Evolutionary conservation across 805 yeast genomes (phyloP).

Genomic region (Metschnikowia lachancei): DNA sequence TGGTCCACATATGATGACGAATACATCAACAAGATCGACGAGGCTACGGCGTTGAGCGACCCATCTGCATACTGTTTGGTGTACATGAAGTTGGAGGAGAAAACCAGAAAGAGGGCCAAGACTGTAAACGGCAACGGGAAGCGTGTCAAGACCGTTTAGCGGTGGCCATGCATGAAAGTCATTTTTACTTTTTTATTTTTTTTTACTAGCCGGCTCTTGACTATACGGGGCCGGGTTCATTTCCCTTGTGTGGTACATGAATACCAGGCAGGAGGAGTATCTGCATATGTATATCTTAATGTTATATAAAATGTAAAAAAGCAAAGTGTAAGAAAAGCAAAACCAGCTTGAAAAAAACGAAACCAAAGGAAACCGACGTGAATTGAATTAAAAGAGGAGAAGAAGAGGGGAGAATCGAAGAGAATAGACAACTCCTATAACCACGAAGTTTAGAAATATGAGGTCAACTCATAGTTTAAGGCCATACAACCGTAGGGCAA

Average conservation of each 20-base stretch:
- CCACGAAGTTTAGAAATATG: background rate
- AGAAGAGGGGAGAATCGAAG: no score
- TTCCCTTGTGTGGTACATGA: background rate
- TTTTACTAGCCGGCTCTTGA: no score
- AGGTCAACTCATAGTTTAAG: background rate
- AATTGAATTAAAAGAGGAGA: background rate
- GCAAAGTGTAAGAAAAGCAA: background rate
- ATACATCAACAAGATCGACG: constrained; percentile 68
- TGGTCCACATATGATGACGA: constrained; percentile 98
- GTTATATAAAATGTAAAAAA: constrained; percentile 4
- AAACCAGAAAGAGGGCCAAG: constrained; percentile 20
- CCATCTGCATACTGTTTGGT: constrained; percentile 88
- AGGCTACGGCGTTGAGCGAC: constrained; percentile 71
- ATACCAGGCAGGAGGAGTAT: background rate
- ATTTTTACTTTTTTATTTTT: no score
- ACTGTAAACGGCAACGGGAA: background rate
- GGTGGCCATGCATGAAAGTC: background rate
- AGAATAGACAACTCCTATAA: background rate
- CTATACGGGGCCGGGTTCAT: background rate
- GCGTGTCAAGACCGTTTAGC: constrained; percentile 2
- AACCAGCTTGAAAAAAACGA: background rate
- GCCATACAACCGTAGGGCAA: background rate
- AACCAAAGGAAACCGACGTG: constrained; percentile 2
- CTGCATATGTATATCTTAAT: constrained; percentile 9
- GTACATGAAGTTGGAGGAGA: constrained; percentile 74